Evolutionary conservation across 169 alveolate species (phyloP), one percentile per base, ranked within the genome.

Genomic region (Babesia ovis): DNA sequence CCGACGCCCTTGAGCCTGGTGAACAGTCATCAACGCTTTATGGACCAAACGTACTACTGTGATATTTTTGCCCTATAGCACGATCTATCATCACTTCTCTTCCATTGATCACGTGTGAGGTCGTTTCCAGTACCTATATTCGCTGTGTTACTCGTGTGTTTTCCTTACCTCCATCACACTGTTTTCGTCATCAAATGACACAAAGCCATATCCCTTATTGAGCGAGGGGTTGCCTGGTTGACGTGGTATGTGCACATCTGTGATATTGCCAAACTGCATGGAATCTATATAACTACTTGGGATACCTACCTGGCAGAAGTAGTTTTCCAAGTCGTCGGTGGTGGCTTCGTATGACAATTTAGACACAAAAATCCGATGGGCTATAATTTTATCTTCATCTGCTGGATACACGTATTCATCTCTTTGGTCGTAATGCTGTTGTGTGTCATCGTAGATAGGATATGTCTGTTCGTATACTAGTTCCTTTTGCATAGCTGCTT

Each of bases 171-270:
- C 70, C 53, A 69, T 41, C 60, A 87, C 48, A 9, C 77, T 68
- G 8, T 14, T 80, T 42, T 87, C 91, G 27, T 77, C 75, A 20
- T 88, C 90, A 37, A 90, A 90, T 0, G 94, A 90, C 18, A 90
- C 90, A 29, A 90, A 90, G 20, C 94, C 94, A 64, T 89, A 90
- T 16, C 94, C 94, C 59, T 90, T 90, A 64, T 90, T 90, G 29
- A 75, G 64, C 0, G 57, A 34, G 9, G 89, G 56, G 59, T 85
- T 82, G 32, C 61, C 55, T 11, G 68, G 83, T 20, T 85, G 83
- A 22, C 66, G 0, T 22, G 91, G 91, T 4, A 69, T 53, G 77
- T 85, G 84, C 2, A 85, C 84, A 66, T 85, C 91, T 45, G 59
- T 57, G 9, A 85, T 64, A 0, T 83, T 70, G 3, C 91, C 91